These are phyloP conservation scores for Thalia dealbata DNA, from an alignment of 176 grass and related monocot genomes.

Conservation along the genomic window DNA sequence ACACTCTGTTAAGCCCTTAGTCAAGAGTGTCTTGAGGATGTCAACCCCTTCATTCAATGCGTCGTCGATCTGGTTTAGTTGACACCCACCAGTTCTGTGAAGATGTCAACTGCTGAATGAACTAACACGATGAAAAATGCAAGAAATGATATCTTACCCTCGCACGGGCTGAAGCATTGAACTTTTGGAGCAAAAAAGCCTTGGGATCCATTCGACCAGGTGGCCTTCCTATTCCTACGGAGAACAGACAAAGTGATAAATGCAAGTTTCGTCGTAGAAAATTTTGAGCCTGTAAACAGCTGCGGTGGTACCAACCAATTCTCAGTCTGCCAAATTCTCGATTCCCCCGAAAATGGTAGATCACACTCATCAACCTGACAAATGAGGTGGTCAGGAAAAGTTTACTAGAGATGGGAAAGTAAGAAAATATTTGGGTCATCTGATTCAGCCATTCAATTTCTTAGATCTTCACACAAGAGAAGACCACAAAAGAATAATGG, in stretches of 20 bases:
- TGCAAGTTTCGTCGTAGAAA: conserved; percentile 9
- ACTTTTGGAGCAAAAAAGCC: conserved; percentile 84
- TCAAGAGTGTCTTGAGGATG: conserved; percentile 57
- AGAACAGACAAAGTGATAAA: conserved; percentile 19
- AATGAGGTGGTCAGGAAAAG: conserved; percentile 20
- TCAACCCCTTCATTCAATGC: conserved; percentile 58
- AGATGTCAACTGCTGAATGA: not conserved
- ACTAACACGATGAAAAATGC: not conserved
- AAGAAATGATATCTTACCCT: conserved; percentile 32
- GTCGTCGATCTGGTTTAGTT: conserved; percentile 54
- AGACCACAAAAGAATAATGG: not conserved
- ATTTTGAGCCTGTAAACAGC: conserved; percentile 1
- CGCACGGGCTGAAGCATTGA: conserved; percentile 55
- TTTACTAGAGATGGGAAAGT: not conserved
- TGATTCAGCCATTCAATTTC: not conserved
- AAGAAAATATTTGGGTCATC: not conserved
- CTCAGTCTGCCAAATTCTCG: conserved; percentile 75
- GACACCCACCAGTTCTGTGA: not conserved
- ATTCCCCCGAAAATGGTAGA: conserved; percentile 68
- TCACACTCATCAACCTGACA: conserved; percentile 66
- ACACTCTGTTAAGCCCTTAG: conserved; percentile 45
- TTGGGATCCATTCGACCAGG: conserved; percentile 90
- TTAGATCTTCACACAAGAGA: not conserved
- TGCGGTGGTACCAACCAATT: conserved; percentile 46
- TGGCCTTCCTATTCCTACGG: conserved; percentile 68